Percentiles rank a stretch among this genome's conserved stretches.
phyloP scores from a whole-genome alignment of 1,284 basidiomycete species.

The Ceratobasidium sp. region DNA sequence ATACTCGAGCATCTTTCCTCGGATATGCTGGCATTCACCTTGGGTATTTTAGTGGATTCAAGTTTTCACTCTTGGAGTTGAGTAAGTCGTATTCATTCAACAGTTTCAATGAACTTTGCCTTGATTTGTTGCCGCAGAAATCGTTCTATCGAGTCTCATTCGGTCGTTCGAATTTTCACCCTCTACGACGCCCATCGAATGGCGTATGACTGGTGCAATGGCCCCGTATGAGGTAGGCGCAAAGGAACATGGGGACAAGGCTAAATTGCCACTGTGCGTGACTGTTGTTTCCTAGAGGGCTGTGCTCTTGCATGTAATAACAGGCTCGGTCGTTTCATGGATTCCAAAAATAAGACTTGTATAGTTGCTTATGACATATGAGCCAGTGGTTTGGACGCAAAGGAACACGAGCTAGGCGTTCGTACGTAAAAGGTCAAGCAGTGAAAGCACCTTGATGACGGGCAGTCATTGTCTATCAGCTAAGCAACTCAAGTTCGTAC shows the following conservation, averaged over 20 bases:
- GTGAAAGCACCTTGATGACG: no score
- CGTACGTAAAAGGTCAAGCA: no score
- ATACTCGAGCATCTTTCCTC: background rate
- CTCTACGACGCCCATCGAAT: background rate
- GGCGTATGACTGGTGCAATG: constrained; percentile 10
- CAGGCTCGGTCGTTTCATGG: background rate
- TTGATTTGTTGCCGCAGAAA: background rate
- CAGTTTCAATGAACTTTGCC: background rate
- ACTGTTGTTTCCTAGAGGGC: background rate
- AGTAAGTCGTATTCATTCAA: background rate
- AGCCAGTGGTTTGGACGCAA: no score
- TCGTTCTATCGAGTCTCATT: constrained; percentile 7
- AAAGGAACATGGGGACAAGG: background rate
- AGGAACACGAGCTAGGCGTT: no score
- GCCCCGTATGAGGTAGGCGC: constrained; percentile 10
- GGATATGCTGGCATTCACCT: background rate
- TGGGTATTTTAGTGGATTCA: background rate
- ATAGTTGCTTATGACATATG: no score
- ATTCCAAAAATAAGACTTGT: background rate
- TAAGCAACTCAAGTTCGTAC: no score
- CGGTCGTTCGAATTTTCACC: constrained; percentile 23
- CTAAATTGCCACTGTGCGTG: background rate
- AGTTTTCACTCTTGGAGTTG: constrained; percentile 24
- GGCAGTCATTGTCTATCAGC: no score
- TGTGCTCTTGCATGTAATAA: background rate